Evolutionary conservation across 495 filamentous ascomycete genomes (phyloP).

Genomic region (Cenococcum geophilum): DNA sequence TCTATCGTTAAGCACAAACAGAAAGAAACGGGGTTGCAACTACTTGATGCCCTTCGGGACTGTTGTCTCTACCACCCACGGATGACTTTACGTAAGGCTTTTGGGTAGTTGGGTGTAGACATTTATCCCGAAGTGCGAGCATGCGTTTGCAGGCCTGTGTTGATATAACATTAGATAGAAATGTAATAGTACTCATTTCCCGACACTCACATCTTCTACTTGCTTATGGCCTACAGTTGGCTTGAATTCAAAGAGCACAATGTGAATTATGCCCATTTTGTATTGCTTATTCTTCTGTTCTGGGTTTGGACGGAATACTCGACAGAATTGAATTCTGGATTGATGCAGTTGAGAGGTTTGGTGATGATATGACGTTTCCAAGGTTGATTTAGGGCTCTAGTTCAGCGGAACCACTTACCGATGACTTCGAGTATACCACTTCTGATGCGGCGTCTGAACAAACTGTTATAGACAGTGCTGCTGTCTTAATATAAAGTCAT

Average conservation of each 20-base stretch:
- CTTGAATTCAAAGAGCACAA: conserved; percentile 60
- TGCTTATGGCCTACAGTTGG: conserved; percentile 36
- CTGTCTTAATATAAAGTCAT: conserved; percentile 2
- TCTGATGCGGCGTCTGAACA: too few relatives aligned
- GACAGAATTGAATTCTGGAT: background rate
- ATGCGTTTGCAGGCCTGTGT: conserved; percentile 40
- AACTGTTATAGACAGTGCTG: background rate
- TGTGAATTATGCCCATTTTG: conserved; percentile 52
- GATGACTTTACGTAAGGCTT: conserved; percentile 54
- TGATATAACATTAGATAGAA: conserved; percentile 3
- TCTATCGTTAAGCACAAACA: background rate
- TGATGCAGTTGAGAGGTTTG: background rate
- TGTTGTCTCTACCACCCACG: conserved; percentile 59
- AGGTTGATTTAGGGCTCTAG: background rate
- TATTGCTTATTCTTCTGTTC: background rate
- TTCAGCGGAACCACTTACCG: too few relatives aligned
- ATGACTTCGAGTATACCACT: too few relatives aligned
- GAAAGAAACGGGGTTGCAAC: conserved; percentile 8
- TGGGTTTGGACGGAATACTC: background rate
- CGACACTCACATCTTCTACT: conserved; percentile 48
- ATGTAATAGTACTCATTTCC: background rate
- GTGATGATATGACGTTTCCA: background rate
- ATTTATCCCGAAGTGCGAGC: conserved; percentile 38
- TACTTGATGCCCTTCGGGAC: conserved; percentile 59
- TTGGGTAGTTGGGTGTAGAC: conserved; percentile 45